These are phyloP conservation scores for Cercospora nicotianae DNA, from an alignment of 2,329 filamentous ascomycete genomes.

Conservation along the genomic window DNA sequence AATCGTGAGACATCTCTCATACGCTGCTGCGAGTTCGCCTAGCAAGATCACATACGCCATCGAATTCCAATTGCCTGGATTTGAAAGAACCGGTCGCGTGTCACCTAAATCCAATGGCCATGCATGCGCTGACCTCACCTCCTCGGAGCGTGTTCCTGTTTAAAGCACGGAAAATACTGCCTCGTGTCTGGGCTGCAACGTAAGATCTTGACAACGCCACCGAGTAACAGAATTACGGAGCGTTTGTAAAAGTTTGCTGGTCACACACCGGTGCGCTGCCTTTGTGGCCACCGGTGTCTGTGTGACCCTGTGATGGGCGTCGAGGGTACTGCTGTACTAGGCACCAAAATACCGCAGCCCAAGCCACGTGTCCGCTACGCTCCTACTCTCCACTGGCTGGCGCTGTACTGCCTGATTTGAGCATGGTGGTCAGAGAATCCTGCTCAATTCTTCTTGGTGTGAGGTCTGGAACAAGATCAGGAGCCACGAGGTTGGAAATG, in stretches of 20 bases:
- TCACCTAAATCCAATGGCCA: neutral
- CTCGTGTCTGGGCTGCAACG: neutral
- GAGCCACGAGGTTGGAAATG: neutral
- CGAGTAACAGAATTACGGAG: neutral
- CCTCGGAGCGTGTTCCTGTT: neutral
- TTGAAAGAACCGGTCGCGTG: neutral
- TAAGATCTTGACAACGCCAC: neutral
- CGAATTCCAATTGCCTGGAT: neutral
- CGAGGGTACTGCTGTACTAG: neutral
- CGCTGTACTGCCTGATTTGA: neutral
- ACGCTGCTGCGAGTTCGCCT: neutral
- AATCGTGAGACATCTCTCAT: neutral
- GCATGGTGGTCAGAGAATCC: neutral
- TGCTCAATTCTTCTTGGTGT: neutral
- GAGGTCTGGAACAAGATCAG: neutral
- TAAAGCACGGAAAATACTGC: neutral
- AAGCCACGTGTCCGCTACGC: neutral
- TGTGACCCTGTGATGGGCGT: neutral
- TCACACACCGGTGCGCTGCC: neutral
- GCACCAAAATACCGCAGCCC: neutral
- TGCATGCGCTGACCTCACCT: neutral
- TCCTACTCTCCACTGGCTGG: neutral
- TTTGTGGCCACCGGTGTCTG: neutral
- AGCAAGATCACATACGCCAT: neutral
- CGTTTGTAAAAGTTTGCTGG: neutral